Percentiles rank a stretch among this genome's conserved stretches.
phyloP scores from a whole-genome alignment of 371 early-diverging fungal genomes.

The Mortierella sp. region DNA sequence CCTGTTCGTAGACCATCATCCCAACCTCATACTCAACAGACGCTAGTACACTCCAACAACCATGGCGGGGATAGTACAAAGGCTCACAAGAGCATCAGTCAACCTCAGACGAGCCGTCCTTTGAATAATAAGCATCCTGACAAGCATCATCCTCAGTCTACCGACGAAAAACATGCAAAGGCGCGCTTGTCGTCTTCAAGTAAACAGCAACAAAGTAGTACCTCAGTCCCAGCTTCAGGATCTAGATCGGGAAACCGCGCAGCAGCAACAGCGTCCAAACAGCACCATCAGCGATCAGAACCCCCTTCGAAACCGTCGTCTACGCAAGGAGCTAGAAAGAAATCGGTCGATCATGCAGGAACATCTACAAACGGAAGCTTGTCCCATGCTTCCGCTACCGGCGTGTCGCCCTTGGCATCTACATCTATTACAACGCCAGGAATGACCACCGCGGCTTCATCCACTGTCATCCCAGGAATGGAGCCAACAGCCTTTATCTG shows the following conservation, averaged over 20 bases:
- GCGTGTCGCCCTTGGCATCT: neutral
- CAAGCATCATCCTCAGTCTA: neutral
- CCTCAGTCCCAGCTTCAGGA: neutral
- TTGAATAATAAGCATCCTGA: conserved; percentile 20
- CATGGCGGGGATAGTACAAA: conserved; percentile 12
- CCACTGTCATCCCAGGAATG: conserved; percentile 45
- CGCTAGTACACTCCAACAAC: neutral
- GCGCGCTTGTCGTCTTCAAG: neutral
- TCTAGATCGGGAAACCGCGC: neutral
- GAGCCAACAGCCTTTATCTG: conserved; percentile 50
- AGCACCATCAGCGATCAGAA: conserved; percentile 14
- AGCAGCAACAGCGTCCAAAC: neutral
- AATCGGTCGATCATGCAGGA: conserved; percentile 20
- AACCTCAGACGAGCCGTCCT: conserved; percentile 23
- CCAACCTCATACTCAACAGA: neutral
- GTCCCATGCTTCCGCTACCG: neutral
- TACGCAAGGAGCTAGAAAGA: conserved; percentile 14
- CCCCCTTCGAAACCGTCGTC: conserved; percentile 10
- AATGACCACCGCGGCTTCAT: neutral
- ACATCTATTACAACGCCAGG: neutral
- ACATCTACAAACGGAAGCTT: conserved; percentile 4
- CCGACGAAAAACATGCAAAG: neutral
- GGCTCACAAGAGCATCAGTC: neutral
- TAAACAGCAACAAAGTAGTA: conserved; percentile 4
- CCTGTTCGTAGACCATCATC: neutral